A percentile compares a stretch with the other conserved stretches of the same genome.
Evolutionary conservation across 2,329 filamentous ascomycete genomes (phyloP).

Genomic region (Fusarium poae): DNA sequence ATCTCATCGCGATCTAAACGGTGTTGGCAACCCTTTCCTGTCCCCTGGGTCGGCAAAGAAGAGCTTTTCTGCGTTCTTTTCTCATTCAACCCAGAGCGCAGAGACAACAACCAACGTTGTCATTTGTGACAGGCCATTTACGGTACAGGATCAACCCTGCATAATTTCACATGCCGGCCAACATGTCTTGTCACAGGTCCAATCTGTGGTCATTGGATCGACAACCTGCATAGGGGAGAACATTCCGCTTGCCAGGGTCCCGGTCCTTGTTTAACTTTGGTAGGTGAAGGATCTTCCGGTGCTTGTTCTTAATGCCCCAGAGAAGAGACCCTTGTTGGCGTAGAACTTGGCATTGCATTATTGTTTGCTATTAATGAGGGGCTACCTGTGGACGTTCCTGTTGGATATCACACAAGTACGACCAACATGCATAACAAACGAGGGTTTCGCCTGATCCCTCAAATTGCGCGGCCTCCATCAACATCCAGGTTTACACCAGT

Average conservation of each 20-base stretch:
- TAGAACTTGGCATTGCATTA: not conserved
- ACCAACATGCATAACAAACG: not conserved
- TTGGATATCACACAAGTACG: not conserved
- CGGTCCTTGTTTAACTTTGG: not conserved
- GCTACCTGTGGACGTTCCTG: not conserved
- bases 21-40: not conserved
- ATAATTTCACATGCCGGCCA: constrained; percentile 9
- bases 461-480: constrained; percentile 44
- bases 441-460: not conserved
- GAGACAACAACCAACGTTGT: not conserved
- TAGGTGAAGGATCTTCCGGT: not conserved
- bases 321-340: not conserved
- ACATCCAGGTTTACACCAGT: constrained; percentile 77
- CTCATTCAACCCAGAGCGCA: not conserved
- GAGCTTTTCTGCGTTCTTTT: not conserved
- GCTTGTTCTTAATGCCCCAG: not conserved
- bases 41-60: not conserved
- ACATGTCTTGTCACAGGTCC: not conserved
- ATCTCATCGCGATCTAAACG: not conserved
- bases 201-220: not conserved
- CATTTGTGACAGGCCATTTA: not conserved
- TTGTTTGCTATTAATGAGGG: not conserved
- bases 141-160: constrained; percentile 11
- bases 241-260: not conserved
- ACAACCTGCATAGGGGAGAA: not conserved